A percentile compares a stretch with the other conserved stretches of the same genome.
These are phyloP conservation scores for Agrocybe chaxingu DNA, from an alignment of 768 basidiomycete genomes.

Conservation along the genomic window DNA sequence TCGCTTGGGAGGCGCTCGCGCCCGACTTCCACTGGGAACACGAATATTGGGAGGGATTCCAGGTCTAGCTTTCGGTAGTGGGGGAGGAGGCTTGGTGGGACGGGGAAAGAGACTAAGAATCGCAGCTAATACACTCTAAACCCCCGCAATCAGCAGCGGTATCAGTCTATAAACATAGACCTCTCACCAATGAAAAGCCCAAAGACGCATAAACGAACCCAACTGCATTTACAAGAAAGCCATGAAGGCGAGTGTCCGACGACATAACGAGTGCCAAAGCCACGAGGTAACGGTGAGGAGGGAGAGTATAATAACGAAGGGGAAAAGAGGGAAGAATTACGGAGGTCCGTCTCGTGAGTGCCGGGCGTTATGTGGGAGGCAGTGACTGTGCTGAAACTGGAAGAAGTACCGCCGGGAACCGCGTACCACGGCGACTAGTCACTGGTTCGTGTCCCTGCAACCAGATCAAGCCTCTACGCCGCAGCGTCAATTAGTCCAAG, in stretches of 20 bases:
- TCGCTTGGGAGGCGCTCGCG: conserved; percentile 5
- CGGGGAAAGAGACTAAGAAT: conserved; percentile 18
- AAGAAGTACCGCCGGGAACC: too few relatives aligned
- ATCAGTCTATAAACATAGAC: background rate
- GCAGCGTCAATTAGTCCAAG: too few relatives aligned
- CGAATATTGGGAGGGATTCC: conserved; percentile 2
- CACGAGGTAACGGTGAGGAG: too few relatives aligned
- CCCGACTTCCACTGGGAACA: too few relatives aligned
- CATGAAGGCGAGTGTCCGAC: conserved; percentile 14
- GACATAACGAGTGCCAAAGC: conserved; percentile 7
- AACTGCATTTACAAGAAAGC: conserved; percentile 24
- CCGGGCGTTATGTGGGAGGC: too few relatives aligned
- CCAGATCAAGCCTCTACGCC: too few relatives aligned
- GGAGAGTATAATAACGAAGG: too few relatives aligned
- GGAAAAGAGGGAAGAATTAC: too few relatives aligned
- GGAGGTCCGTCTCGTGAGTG: too few relatives aligned
- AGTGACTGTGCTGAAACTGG: too few relatives aligned
- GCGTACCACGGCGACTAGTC: too few relatives aligned
- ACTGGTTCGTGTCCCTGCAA: too few relatives aligned
- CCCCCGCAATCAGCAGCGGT: background rate
- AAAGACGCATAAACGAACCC: conserved; percentile 30
- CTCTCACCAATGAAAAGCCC: conserved; percentile 34
- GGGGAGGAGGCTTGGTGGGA: conserved; percentile 6
- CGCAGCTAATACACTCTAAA: conserved; percentile 32
- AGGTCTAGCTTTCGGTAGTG: conserved; percentile 6